phyloP scores from a whole-genome alignment of 2,329 filamentous ascomycete genomes.

The Nannizziopsis barbatae region DNA sequence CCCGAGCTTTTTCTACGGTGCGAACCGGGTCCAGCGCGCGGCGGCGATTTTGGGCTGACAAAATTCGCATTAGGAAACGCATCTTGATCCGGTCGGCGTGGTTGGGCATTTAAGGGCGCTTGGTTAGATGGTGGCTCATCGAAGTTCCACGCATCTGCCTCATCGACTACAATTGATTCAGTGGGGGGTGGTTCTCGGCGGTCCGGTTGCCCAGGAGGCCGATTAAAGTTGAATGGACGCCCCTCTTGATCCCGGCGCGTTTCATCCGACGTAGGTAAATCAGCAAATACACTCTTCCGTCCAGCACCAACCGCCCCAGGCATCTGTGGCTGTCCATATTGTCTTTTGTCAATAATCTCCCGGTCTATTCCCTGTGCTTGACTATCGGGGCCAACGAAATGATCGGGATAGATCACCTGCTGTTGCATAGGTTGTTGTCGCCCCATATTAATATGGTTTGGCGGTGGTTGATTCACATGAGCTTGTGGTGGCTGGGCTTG shows the following conservation, averaged over 20 bases:
- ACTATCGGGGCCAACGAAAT: constrained; percentile 22
- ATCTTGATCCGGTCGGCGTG: constrained; percentile 70
- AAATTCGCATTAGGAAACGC: constrained; percentile 71
- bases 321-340: constrained; percentile 33
- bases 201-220: constrained; percentile 24
- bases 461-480: constrained; percentile 40
- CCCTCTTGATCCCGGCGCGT: neutral
- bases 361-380: constrained; percentile 29
- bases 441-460: constrained; percentile 37
- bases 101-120: constrained; percentile 34
- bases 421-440: constrained; percentile 48
- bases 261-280: neutral
- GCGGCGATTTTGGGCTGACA: constrained; percentile 68
- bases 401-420: constrained; percentile 33
- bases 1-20: constrained; percentile 74
- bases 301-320: constrained; percentile 44
- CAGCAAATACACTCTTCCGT: constrained; percentile 6
- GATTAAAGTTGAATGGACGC: constrained; percentile 31
- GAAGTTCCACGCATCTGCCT: constrained; percentile 83
- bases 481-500: constrained; percentile 20
- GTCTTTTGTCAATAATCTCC: constrained; percentile 33
- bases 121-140: constrained; percentile 57
- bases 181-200: neutral
- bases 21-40: constrained; percentile 50
- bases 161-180: constrained; percentile 28